Conservation (phyloP, 768 basidiomycete genomes). For the Rubroboletus satanas region DNA sequence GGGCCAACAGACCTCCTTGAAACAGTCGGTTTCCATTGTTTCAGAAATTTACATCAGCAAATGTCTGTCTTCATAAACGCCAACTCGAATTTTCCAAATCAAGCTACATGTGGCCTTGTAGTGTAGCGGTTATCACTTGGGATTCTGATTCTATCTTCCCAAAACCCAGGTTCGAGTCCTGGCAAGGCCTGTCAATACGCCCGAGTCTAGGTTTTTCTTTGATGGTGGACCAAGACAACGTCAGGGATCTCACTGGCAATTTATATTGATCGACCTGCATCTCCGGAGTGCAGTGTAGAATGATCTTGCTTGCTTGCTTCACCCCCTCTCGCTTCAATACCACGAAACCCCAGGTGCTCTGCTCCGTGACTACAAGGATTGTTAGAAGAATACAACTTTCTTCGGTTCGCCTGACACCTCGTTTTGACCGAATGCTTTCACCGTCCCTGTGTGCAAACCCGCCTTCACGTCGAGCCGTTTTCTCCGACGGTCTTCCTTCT, state of each 20-base stretch:
- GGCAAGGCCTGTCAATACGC: slow-evolving; percentile 17
- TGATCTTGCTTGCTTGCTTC: too few relatives aligned
- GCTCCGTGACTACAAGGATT: too few relatives aligned
- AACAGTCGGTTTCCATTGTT: not conserved
- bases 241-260: too few relatives aligned
- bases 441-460: slow-evolving; percentile 40
- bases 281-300: too few relatives aligned
- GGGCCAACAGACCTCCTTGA: not conserved
- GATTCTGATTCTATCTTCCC: slow-evolving; percentile 35
- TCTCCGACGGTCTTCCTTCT: slow-evolving; percentile 41
- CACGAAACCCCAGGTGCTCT: not conserved
- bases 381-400: slow-evolving; percentile 49
- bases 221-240: too few relatives aligned
- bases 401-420: slow-evolving; percentile 31
- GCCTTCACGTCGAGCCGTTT: slow-evolving; percentile 41
- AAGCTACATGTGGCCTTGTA: slow-evolving; percentile 21
- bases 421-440: slow-evolving; percentile 33
- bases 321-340: too few relatives aligned
- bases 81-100: not conserved
- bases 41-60: not conserved
- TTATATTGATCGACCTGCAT: too few relatives aligned
- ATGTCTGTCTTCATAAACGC: not conserved
- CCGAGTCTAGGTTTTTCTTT: not conserved
- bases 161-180: slow-evolving; percentile 33
- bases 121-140: slow-evolving; percentile 41